Evolutionary conservation across 129 eudicot species (phyloP), one percentile per base, ranked within the genome.

Genomic region (Scalesia atractyloides): DNA sequence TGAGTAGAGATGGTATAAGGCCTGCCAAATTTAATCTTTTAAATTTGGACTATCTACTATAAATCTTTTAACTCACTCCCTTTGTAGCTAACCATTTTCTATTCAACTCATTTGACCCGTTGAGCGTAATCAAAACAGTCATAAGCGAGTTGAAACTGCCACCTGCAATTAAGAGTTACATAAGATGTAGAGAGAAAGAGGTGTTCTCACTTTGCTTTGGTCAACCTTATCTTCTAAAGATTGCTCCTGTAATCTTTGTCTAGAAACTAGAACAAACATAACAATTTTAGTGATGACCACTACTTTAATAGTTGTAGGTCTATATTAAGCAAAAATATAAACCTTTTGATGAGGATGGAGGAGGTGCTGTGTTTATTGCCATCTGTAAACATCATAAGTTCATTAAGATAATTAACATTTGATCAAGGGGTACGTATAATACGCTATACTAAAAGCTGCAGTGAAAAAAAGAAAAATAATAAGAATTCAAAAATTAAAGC

Each of bases 331-430:
- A 66, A 48, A 59, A 67, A 47, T 30, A 39, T 49, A 39, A 82
- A 85, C 90, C 90, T 82, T 82, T 85, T 39, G 78, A 72, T 50
- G 83, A 57, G 9, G 60, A 49, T 15, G 82, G 63, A 57, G 41
- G 68, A 19, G 63, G 57, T 49, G 75, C 15, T 72, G 65, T 64
- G 58, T 52, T 47, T 62, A 83, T 65, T 64, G 83, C 70, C 81
- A 77, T 81, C 91, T 83, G 88, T 54, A 80, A 82, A 59, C 37
- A 60, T 60, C 24, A 68, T 24, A 80, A 73, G 46, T 16, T 76
- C 63, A 39, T 52, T 49, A 64, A 62, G 34, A 70, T 44, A 65
- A 7, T 62, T 53, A 22, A 37, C 15, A 69, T 70, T 70, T 18
- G 63, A 68, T 50, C 47, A 50, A 48, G 12, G 19, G 60, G 24